phyloP scores from a whole-genome alignment of 73 alveolate genomes.

The Paramecium biaurelia region DNA sequence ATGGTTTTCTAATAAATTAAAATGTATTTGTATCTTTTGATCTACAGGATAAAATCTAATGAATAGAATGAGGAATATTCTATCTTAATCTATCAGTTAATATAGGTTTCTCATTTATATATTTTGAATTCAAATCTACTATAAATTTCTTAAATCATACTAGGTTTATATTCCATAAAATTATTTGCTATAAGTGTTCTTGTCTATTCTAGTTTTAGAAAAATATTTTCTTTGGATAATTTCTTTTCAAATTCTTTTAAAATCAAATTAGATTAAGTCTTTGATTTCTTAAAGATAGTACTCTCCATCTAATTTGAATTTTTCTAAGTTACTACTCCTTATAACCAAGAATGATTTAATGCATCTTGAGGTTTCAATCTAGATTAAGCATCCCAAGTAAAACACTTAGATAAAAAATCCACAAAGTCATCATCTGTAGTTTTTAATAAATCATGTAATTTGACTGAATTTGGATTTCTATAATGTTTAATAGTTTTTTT shows the following conservation, averaged over 20 bases:
- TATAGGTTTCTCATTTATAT: not conserved
- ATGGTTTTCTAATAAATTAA: not conserved
- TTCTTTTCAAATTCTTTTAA: constrained; percentile 1
- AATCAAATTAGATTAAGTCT: not conserved
- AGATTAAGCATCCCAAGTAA: constrained; percentile 80
- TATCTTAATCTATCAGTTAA: not conserved
- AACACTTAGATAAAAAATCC: constrained; percentile 70
- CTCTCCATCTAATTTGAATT: not conserved
- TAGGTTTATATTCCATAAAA: not conserved
- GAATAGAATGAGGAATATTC: not conserved
- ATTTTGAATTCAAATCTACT: not conserved
- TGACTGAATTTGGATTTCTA: not conserved
- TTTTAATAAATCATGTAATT: not conserved
- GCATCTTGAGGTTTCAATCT: constrained; percentile 83
- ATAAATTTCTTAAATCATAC: not conserved
- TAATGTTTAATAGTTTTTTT: not conserved
- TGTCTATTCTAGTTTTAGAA: not conserved
- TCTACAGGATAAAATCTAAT: not conserved
- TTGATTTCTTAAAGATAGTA: not conserved
- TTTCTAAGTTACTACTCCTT: constrained; percentile 62
- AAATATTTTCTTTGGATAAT: not conserved
- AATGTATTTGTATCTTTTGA: not conserved
- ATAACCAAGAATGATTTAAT: constrained; percentile 80
- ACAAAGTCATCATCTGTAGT: constrained; percentile 55
- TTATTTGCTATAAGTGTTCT: not conserved